Conservation (phyloP, 2,329 filamentous ascomycete species). For the Ploettnerulaceae sp. region DNA sequence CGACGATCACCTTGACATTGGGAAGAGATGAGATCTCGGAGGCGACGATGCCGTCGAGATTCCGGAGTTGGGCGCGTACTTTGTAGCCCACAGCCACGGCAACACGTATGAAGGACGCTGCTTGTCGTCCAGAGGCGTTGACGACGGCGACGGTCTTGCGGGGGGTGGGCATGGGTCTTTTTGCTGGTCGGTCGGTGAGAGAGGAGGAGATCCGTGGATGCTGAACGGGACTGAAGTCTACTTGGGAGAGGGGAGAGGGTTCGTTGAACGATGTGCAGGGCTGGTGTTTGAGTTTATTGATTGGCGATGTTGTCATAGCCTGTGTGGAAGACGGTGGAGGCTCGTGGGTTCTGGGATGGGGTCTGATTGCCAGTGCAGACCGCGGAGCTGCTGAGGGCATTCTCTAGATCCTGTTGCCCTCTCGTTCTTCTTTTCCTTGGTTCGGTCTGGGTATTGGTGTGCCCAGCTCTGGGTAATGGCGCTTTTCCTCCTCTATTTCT, state of each 20-base stretch:
- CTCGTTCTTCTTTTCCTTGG: background rate
- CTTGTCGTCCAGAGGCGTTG: constrained; percentile 93
- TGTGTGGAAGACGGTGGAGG: constrained; percentile 17
- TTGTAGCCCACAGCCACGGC: constrained; percentile 90
- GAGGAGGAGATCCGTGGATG: constrained; percentile 12
- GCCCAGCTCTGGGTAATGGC: background rate
- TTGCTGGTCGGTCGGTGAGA: constrained; percentile 27
- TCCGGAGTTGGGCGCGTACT: constrained; percentile 87
- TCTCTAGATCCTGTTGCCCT: background rate
- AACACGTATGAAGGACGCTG: constrained; percentile 89
- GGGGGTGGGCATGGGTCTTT: constrained; percentile 33
- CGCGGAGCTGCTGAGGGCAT: constrained; percentile 31
- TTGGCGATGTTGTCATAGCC: background rate
- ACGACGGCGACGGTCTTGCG: constrained; percentile 75
- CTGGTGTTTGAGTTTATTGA: constrained; percentile 26
- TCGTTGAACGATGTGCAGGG: constrained; percentile 29
- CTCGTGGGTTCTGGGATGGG: constrained; percentile 14
- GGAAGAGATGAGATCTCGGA: constrained; percentile 77
- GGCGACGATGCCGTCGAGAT: constrained; percentile 80
- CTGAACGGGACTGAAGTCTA: constrained; percentile 20
- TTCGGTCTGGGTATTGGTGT: background rate
- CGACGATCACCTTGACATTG: constrained; percentile 64
- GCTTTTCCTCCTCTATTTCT: too few species aligned
- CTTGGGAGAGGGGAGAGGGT: constrained; percentile 11
- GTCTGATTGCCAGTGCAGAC: constrained; percentile 29